phyloP scores from a whole-genome alignment of 2,329 filamentous ascomycete species.

The Fusarium sp. region DNA sequence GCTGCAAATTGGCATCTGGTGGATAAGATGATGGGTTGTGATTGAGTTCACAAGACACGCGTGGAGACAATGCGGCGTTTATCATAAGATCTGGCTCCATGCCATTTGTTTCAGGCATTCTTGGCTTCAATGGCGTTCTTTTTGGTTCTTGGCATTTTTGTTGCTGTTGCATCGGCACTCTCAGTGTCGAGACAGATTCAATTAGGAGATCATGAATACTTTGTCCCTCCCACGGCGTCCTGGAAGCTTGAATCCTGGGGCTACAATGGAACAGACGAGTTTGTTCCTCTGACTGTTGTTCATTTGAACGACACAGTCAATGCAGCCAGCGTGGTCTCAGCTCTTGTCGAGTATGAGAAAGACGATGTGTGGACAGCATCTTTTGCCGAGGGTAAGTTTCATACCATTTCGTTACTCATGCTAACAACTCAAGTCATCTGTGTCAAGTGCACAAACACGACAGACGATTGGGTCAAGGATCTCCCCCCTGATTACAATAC shows the following conservation, averaged over 20 bases:
- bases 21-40: not conserved
- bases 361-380: constrained; percentile 23
- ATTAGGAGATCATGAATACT: constrained; percentile 16
- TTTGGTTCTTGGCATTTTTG: constrained; percentile 3
- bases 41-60: not conserved
- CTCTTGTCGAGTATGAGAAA: not conserved
- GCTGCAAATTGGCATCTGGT: not conserved
- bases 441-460: not conserved
- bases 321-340: not conserved
- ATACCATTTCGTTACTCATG: fast-evolving
- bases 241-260: constrained; percentile 23
- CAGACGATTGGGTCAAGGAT: not conserved
- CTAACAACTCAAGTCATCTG: constrained; percentile 2
- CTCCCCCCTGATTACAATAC: not conserved
- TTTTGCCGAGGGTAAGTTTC: constrained; percentile 2
- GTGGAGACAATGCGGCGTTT: not conserved
- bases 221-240: constrained; percentile 11
- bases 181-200: constrained; percentile 27
- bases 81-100: not conserved
- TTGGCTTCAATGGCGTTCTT: constrained; percentile 7
- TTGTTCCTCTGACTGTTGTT: constrained; percentile 20
- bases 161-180: not conserved
- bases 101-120: not conserved
- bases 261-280: not conserved
- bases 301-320: not conserved